These are phyloP conservation scores for Nymphaea colorata DNA, from an alignment of 164 flowering plant genomes.

Conservation along the genomic window DNA sequence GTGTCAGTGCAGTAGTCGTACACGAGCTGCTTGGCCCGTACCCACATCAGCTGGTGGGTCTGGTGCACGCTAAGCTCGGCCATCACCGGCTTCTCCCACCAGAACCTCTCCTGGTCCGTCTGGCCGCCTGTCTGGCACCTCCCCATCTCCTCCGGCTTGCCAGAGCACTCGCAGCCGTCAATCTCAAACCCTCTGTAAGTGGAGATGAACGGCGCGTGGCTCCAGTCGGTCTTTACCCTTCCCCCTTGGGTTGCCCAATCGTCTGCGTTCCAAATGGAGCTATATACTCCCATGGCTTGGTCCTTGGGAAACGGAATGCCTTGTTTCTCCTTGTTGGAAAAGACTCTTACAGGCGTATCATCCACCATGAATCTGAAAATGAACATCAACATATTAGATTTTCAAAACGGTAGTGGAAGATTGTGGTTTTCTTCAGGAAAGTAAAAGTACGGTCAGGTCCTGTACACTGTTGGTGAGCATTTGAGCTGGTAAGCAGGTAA, in stretches of 20 bases:
- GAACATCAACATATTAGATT: too few relatives aligned
- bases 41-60: slow-evolving; percentile 91
- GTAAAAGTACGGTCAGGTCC: too few relatives aligned
- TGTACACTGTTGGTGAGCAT: too few relatives aligned
- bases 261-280: slow-evolving; percentile 99
- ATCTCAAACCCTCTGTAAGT: slow-evolving; percentile 69
- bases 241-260: slow-evolving; percentile 99
- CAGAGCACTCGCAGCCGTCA: slow-evolving; percentile 51
- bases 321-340: slow-evolving; percentile 55
- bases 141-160: slow-evolving; percentile 25
- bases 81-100: slow-evolving; percentile 88
- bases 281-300: slow-evolving; percentile 94
- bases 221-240: slow-evolving; percentile 79
- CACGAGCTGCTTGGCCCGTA: slow-evolving; percentile 62
- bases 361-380: slow-evolving; percentile 65
- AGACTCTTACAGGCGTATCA: slow-evolving; percentile 80
- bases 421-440: too few relatives aligned
- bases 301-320: slow-evolving; percentile 76
- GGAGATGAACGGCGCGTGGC: slow-evolving; percentile 75
- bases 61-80: slow-evolving; percentile 72
- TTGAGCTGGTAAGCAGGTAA: too few relatives aligned
- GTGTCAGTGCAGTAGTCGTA: slow-evolving; percentile 79
- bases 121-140: slow-evolving; percentile 38
- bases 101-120: slow-evolving; percentile 24
- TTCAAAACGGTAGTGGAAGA: background rate